A percentile compares a stretch with the other conserved stretches of the same genome.
Conservation (phyloP, 495 filamentous ascomycete genomes). For the Lasiosphaeris hirsuta region DNA sequence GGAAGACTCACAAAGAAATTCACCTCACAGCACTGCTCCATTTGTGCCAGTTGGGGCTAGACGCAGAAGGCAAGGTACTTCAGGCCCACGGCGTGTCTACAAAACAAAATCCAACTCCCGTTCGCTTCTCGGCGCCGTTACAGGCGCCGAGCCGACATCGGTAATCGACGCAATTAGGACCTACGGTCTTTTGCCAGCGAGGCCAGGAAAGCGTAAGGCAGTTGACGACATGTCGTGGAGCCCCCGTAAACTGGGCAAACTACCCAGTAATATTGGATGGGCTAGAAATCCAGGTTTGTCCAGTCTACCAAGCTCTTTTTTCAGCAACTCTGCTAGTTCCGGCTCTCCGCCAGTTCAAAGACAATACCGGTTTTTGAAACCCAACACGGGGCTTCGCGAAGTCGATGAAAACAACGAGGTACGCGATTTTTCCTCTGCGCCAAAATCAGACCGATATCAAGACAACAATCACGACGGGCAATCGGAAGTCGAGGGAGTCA, state of each 20-base stretch:
- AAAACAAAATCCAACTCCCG: background rate
- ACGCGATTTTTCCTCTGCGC: background rate
- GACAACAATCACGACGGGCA: too few species aligned
- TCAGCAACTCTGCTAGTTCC: background rate
- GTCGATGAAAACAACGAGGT: background rate
- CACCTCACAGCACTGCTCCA: background rate
- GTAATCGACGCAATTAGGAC: constrained; percentile 30
- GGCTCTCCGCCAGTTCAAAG: background rate
- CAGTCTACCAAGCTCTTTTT: constrained; percentile 29
- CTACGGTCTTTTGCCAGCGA: constrained; percentile 27
- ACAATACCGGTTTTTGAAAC: constrained; percentile 22
- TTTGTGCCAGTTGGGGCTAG: background rate
- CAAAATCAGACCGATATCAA: background rate
- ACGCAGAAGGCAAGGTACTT: background rate
- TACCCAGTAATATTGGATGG: constrained; percentile 23
- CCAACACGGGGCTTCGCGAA: constrained; percentile 27
- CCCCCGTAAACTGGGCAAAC: constrained; percentile 17
- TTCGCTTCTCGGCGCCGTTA: background rate
- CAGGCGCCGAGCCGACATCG: constrained; percentile 17
- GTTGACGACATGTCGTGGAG: constrained; percentile 3
- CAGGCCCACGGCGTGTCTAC: background rate
- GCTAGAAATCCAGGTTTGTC: constrained; percentile 29
- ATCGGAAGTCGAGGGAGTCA: background rate
- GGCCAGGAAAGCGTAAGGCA: constrained; percentile 17
- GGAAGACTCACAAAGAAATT: background rate